Conservation (phyloP, 2,329 filamentous ascomycete genomes). For the Tolypocladium capitatum region DNA sequence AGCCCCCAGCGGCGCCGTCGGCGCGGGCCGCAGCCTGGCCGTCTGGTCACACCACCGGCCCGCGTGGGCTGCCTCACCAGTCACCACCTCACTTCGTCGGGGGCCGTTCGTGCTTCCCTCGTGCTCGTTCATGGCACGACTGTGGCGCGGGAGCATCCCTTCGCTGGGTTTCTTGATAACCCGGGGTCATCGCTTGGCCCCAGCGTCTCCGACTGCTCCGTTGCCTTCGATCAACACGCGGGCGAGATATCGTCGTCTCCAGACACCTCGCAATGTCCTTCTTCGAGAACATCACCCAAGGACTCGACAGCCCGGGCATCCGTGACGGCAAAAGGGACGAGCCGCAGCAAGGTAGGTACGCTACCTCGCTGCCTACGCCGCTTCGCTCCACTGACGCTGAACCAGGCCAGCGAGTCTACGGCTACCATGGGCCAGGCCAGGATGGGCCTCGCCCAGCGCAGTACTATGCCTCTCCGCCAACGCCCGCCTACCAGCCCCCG, state of each 20-base stretch:
- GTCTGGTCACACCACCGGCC: no score
- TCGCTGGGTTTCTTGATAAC: not conserved
- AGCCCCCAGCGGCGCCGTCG: no score
- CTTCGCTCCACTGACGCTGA: not conserved
- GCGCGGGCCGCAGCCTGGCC: no score
- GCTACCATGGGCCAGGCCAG: conserved; percentile 11
- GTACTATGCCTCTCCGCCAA: conserved; percentile 8
- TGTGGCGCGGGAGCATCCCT: not conserved
- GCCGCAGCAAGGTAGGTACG: not conserved
- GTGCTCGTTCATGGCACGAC: not conserved
- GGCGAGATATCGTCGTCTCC: not conserved
- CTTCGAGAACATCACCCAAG: conserved; percentile 27
- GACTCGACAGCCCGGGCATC: conserved; percentile 34
- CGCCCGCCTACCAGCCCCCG: conserved; percentile 20
- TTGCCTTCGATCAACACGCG: no score
- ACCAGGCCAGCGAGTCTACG: conserved; percentile 10
- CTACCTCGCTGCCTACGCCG: not conserved
- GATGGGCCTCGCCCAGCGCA: conserved; percentile 7
- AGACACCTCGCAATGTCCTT: conserved; percentile 25
- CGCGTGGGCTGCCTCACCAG: not conserved
- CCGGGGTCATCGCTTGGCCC: not conserved
- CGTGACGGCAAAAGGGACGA: conserved; percentile 17
- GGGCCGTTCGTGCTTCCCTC: not conserved
- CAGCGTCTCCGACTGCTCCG: no score
- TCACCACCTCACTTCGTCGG: not conserved